Evolutionary conservation across 73 alveolate species (phyloP).

Genomic region (Paramecium octaurelia): DNA sequence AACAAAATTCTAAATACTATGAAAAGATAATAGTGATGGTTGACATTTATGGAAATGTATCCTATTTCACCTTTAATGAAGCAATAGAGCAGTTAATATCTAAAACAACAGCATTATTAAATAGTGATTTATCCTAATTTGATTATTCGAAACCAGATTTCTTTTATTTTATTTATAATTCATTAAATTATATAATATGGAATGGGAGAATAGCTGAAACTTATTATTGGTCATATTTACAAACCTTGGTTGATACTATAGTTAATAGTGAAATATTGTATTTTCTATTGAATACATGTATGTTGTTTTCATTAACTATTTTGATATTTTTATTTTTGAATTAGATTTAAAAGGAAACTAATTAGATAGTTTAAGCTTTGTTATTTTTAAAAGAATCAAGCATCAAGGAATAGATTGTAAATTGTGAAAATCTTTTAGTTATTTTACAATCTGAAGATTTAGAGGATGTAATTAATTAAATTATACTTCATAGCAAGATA

Average conservation of each 20-base stretch:
- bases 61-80: background rate
- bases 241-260: background rate
- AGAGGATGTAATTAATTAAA: background rate
- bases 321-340: too few relatives aligned
- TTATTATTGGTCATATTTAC: background rate
- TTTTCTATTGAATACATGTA: background rate
- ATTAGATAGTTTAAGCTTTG: background rate
- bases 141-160: background rate
- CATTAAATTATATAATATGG: background rate
- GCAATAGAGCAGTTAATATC: background rate
- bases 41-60: background rate
- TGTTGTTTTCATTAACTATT: background rate
- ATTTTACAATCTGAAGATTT: background rate
- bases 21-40: background rate
- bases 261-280: background rate
- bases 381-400: background rate
- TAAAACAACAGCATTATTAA: background rate
- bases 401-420: background rate
- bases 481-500: background rate
- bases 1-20: too few relatives aligned
- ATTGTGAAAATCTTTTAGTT: background rate
- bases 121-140: background rate
- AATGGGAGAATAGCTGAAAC: background rate
- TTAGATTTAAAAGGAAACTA: background rate
- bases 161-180: background rate